Evolutionary conservation across 2,329 filamentous ascomycete genomes (phyloP).

Genomic region (Dactylellina cionopaga): DNA sequence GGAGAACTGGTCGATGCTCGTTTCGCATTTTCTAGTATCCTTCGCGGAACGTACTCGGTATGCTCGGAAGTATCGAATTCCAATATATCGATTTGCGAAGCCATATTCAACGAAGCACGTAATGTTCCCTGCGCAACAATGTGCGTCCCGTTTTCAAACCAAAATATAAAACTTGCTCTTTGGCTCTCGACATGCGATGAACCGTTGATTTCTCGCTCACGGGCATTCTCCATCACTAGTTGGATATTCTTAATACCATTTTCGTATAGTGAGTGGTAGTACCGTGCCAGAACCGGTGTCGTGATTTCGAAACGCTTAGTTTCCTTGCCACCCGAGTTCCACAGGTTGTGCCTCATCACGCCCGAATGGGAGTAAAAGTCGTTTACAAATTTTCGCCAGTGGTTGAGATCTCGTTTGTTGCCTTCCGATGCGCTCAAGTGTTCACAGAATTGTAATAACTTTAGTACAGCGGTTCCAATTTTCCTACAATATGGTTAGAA

Average conservation of each 20-base stretch:
- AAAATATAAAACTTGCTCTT: slow-evolving; percentile 85
- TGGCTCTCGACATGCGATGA: slow-evolving; percentile 75
- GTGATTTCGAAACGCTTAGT: slow-evolving; percentile 89
- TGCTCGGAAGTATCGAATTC: slow-evolving; percentile 81
- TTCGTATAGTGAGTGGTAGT: slow-evolving; percentile 88
- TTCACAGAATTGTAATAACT: slow-evolving; percentile 72
- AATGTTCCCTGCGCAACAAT: slow-evolving; percentile 80
- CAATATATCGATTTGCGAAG: slow-evolving; percentile 83
- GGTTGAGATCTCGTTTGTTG: slow-evolving; percentile 69
- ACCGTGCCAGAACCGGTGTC: slow-evolving; percentile 82
- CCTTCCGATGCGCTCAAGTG: slow-evolving; percentile 70
- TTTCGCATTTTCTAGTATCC: slow-evolving; percentile 65
- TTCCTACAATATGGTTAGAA: slow-evolving; percentile 60
- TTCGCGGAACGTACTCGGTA: slow-evolving; percentile 84
- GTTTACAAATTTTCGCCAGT: slow-evolving; percentile 82
- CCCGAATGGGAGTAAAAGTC: slow-evolving; percentile 83
- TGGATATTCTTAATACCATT: slow-evolving; percentile 88
- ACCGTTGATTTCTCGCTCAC: slow-evolving; percentile 63
- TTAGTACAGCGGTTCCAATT: slow-evolving; percentile 69
- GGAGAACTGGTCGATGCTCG: slow-evolving; percentile 61
- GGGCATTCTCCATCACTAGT: slow-evolving; percentile 78
- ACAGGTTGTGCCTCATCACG: slow-evolving; percentile 78
- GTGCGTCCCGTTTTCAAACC: slow-evolving; percentile 79
- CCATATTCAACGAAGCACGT: slow-evolving; percentile 79
- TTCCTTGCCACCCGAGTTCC: slow-evolving; percentile 66